These are phyloP conservation scores for Euphrasia confusa DNA, from an alignment of 257 asterid species.

Conservation along the genomic window DNA sequence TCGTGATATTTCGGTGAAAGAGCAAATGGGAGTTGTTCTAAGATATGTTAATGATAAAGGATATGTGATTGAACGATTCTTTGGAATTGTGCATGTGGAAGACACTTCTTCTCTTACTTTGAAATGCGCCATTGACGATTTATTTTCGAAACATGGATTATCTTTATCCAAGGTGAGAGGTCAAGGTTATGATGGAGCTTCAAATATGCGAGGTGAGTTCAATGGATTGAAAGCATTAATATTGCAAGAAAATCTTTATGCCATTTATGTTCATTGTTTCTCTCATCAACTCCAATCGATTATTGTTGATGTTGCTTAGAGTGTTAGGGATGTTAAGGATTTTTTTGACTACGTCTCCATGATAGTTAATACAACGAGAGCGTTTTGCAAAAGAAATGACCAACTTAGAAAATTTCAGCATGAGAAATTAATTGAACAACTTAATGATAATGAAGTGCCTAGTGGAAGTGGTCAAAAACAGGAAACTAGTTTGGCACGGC, in stretches of 20 bases:
- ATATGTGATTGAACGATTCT: too few species aligned
- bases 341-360: not conserved
- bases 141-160: not conserved
- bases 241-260: not conserved
- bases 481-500: too few species aligned
- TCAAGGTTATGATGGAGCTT: slow-evolving; percentile 11
- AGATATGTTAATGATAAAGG: too few species aligned
- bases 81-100: not conserved
- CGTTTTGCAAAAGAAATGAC: not conserved
- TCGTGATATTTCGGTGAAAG: not conserved
- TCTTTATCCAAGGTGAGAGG: not conserved
- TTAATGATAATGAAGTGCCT: too few species aligned
- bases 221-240: not conserved
- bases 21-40: not conserved
- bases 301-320: not conserved
- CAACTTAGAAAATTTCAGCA: too few species aligned
- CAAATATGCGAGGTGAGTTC: slow-evolving; percentile 5
- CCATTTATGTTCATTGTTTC: not conserved
- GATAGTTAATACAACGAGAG: not conserved
- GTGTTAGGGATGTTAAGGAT: not conserved
- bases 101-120: not conserved
- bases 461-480: too few species aligned
- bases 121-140: not conserved
- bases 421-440: too few species aligned
- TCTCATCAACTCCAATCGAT: not conserved